A percentile compares a stretch with the other conserved stretches of the same genome.
Evolutionary conservation across 2,329 filamentous ascomycete species (phyloP).

Genomic region (Cladophialophora immunda): DNA sequence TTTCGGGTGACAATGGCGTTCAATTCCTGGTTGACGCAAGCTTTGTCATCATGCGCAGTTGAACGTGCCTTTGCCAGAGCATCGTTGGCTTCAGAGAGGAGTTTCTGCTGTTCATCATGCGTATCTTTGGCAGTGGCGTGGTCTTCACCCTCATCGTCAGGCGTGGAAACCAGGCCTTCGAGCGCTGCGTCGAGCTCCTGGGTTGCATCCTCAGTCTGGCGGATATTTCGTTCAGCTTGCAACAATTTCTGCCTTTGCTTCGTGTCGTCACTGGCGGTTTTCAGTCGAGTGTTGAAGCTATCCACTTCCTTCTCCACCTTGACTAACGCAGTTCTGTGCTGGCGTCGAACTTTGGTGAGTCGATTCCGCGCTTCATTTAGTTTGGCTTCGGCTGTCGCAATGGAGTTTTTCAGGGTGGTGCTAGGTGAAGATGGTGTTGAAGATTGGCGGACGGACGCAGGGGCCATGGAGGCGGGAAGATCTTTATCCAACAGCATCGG

Average conservation of each 20-base stretch:
- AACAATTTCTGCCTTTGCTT: constrained; percentile 68
- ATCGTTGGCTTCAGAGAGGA: constrained; percentile 59
- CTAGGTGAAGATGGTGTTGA: constrained; percentile 70
- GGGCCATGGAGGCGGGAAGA: constrained; percentile 58
- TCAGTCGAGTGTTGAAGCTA: constrained; percentile 64
- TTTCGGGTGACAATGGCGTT: constrained; percentile 60
- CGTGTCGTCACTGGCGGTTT: constrained; percentile 68
- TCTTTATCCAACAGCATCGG: constrained; percentile 66
- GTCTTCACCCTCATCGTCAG: constrained; percentile 63
- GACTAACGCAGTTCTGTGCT: constrained; percentile 66
- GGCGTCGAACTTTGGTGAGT: constrained; percentile 67
- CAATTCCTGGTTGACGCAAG: constrained; percentile 45
- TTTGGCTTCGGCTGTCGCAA: constrained; percentile 68
- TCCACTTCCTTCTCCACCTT: constrained; percentile 70
- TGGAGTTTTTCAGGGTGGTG: constrained; percentile 71
- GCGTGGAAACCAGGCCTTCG: constrained; percentile 64
- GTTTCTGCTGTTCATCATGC: constrained; percentile 64
- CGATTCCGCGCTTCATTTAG: constrained; percentile 67
- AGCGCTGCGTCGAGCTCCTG: constrained; percentile 63
- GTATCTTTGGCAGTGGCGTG: constrained; percentile 62
- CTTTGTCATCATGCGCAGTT: constrained; percentile 63
- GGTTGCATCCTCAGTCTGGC: constrained; percentile 70
- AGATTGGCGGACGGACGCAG: constrained; percentile 63
- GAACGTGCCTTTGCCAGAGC: constrained; percentile 61
- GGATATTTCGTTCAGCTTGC: constrained; percentile 69